phyloP scores from a whole-genome alignment of 805 yeast genomes.

The Ogataea trehalophila region DNA sequence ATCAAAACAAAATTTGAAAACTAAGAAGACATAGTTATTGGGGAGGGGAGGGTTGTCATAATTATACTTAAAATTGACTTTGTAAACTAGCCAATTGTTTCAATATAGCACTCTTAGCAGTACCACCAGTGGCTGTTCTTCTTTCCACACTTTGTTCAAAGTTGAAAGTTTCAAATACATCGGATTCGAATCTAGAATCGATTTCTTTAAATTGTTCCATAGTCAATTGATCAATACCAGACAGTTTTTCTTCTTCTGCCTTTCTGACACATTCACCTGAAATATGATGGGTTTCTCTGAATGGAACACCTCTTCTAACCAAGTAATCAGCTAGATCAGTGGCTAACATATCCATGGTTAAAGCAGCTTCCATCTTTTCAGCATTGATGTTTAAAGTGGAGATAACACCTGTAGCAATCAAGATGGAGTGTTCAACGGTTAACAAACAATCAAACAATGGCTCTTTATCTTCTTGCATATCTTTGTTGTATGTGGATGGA shows the following conservation, averaged over 20 bases:
- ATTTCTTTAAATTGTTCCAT: constrained; percentile 74
- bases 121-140: constrained; percentile 95
- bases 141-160: constrained; percentile 94
- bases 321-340: constrained; percentile 97
- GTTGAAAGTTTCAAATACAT: constrained; percentile 80
- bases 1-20: background rate
- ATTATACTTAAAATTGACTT: constrained; percentile 2
- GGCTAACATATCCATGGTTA: constrained; percentile 98
- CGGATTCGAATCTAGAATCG: constrained; percentile 74
- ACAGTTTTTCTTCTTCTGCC: constrained; percentile 73
- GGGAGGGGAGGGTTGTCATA: background rate
- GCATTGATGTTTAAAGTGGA: constrained; percentile 75
- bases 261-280: constrained; percentile 94
- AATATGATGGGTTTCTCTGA: constrained; percentile 98
- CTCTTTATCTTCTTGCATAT: constrained; percentile 98
- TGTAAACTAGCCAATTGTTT: constrained; percentile 53
- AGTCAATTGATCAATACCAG: constrained; percentile 83
- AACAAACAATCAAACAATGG: constrained; percentile 89
- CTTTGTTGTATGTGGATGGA: constrained; percentile 97
- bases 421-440: constrained; percentile 89
- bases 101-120: constrained; percentile 85
- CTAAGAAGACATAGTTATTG: background rate
- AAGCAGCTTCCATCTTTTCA: constrained; percentile 76
- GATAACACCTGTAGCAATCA: constrained; percentile 94
- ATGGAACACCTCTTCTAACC: constrained; percentile 97